Base-by-base conservation (phyloP, 441 rosid species). In the Hura crepitans region DNA sequence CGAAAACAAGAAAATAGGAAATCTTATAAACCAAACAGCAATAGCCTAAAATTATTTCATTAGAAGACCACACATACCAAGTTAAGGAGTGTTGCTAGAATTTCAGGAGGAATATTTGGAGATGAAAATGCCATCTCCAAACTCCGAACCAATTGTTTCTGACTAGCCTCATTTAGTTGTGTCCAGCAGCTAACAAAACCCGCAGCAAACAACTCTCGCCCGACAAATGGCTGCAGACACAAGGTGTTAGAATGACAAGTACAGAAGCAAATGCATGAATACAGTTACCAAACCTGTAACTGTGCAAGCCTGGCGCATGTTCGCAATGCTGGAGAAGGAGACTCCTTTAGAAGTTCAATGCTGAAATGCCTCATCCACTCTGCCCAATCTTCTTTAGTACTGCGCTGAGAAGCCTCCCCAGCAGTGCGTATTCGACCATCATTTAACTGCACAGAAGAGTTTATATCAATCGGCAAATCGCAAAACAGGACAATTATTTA, bases 311-410 rank as follows among this genome's bases (percentile, higher is more conserved):
- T 88, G 73, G 97, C 97, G 79, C 99, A 96, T 57, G 99, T 91
- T 85, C 93, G 86, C 79, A 96, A 80, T 69, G 98, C 99, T 43
- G 99, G 98, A 80, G 96, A 93, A 78, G 99, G 99, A 76, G 99
- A 96, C 83, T 93, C 96, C 83, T 91, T 93, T 20, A 96, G 81
- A 68, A 93, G 93, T 78, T 96, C 97, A 83, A 96, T 96, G 83
- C 99, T 96, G 75, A 96, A 93, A 86, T 96, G 99, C 84, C 99
- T 85, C 99, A 96, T 96, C 99, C 99, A 96, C 80, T 96, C 99
- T 66, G 97, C 97, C 99, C 99, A 96, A 72, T 96, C 99, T 86
- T 96, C 99, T 80, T 89, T 93, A 55, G 99, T 96, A 73, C 98
- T 93, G 71, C 99, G 97, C 65, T 96, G 98, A 79, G 99, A 96